Conservation (phyloP, 352 stramenopile species). For the Pythium periplocum region DNA sequence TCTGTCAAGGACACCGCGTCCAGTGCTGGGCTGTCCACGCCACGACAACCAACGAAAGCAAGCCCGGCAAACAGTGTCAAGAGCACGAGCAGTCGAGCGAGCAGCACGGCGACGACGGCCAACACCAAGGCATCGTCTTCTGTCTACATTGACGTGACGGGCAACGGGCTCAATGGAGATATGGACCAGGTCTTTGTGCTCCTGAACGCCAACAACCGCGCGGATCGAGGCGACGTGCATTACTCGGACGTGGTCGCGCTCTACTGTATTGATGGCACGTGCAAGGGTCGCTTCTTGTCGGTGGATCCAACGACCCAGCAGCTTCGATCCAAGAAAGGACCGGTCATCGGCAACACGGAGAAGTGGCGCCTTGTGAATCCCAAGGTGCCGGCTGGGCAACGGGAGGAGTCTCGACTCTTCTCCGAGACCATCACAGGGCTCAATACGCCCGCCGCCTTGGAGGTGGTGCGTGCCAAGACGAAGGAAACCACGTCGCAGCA, state of each 20-base stretch:
- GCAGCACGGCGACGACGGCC: background rate
- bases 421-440: conserved; percentile 12
- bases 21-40: no score
- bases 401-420: conserved; percentile 18
- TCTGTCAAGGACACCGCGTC: no score
- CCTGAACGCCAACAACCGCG: conserved; percentile 63
- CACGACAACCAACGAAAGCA: no score
- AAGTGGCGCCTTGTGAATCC: conserved; percentile 79
- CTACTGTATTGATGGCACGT: conserved; percentile 65
- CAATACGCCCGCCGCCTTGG: conserved; percentile 1
- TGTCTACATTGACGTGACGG: conserved; percentile 41
- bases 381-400: conserved; percentile 20
- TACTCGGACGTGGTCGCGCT: conserved; percentile 75
- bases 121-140: background rate
- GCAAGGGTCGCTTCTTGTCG: conserved; percentile 70
- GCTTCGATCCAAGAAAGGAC: conserved; percentile 63
- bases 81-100: no score
- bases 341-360: conserved; percentile 70
- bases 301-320: conserved; percentile 48
- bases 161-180: conserved; percentile 65
- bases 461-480: background rate
- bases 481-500: no score
- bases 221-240: conserved; percentile 62
- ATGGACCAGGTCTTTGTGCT: conserved; percentile 76
- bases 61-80: no score